Conservation (phyloP, 2,329 filamentous ascomycete species). For the Simplicillium sp. region DNA sequence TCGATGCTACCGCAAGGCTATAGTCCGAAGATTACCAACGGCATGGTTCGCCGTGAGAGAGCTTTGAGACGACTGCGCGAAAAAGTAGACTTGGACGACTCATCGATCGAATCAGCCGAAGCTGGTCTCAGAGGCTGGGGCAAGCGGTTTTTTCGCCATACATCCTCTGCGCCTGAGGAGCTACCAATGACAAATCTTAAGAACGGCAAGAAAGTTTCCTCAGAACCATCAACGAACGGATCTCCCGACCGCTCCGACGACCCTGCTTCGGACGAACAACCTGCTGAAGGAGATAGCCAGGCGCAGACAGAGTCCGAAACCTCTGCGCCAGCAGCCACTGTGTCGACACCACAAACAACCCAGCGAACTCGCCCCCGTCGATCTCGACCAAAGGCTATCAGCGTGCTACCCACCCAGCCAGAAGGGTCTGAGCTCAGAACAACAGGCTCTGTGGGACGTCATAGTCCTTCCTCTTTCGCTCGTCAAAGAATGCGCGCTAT, state of each 20-base stretch:
- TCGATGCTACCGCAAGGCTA: constrained; percentile 63
- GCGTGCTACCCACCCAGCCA: constrained; percentile 26
- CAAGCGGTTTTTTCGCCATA: constrained; percentile 22
- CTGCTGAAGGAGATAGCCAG: too few species aligned
- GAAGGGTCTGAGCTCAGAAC: constrained; percentile 21
- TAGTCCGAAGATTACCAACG: constrained; percentile 66
- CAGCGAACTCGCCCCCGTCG: constrained; percentile 13
- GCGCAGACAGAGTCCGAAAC: background rate
- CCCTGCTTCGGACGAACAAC: too few species aligned
- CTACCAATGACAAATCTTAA: background rate
- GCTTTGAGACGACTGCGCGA: constrained; percentile 53
- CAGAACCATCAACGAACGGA: too few species aligned
- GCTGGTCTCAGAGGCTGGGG: constrained; percentile 25
- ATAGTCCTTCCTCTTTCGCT: constrained; percentile 33
- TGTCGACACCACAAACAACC: constrained; percentile 4
- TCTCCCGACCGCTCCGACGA: constrained; percentile 2
- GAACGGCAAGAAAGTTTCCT: too few species aligned
- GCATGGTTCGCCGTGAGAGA: constrained; percentile 76
- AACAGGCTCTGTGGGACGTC: constrained; percentile 19
- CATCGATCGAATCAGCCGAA: constrained; percentile 20
- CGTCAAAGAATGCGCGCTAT: constrained; percentile 33
- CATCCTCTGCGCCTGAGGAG: constrained; percentile 9
- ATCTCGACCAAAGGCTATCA: constrained; percentile 9
- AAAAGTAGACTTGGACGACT: constrained; percentile 33
- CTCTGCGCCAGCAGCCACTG: background rate